phyloP scores from a whole-genome alignment of 345 rosid genomes.

The Bruguiera sexangula region DNA sequence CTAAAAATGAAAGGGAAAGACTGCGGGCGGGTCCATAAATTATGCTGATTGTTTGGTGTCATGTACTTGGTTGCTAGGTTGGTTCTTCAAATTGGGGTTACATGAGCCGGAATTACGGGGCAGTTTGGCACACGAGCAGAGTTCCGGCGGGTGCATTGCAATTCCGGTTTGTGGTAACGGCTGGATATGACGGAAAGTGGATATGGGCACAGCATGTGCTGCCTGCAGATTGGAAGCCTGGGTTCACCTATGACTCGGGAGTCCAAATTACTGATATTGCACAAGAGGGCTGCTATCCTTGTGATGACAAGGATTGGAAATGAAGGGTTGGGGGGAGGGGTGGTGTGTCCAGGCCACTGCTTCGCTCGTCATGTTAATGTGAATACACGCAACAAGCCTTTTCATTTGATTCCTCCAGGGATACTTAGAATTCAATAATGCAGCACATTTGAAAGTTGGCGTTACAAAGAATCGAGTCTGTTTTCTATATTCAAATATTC shows the following conservation, averaged over 20 bases:
- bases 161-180: slow-evolving; percentile 66
- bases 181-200: slow-evolving; percentile 84
- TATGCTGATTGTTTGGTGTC: not conserved
- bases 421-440: too few relatives aligned
- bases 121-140: slow-evolving; percentile 69
- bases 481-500: too few relatives aligned
- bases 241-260: slow-evolving; percentile 61
- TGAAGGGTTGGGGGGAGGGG: slow-evolving; percentile 1
- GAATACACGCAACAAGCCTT: not conserved
- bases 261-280: slow-evolving; percentile 78
- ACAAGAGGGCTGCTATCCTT: slow-evolving; percentile 72
- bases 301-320: slow-evolving; percentile 57
- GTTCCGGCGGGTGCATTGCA: slow-evolving; percentile 74
- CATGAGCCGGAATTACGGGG: slow-evolving; percentile 69
- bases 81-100: slow-evolving; percentile 68
- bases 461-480: too few relatives aligned
- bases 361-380: not conserved
- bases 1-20: too few relatives aligned
- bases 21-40: too few relatives aligned
- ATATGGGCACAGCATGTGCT: slow-evolving; percentile 68
- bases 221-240: slow-evolving; percentile 66
- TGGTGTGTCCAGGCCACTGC: not conserved
- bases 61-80: slow-evolving; percentile 25
- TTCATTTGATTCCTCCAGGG: too few relatives aligned
- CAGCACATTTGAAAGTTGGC: too few relatives aligned